Evolutionary conservation across 345 rosid genomes (phyloP), one percentile per base, ranked within the genome.

Genomic region (Erucastrum elatum): DNA sequence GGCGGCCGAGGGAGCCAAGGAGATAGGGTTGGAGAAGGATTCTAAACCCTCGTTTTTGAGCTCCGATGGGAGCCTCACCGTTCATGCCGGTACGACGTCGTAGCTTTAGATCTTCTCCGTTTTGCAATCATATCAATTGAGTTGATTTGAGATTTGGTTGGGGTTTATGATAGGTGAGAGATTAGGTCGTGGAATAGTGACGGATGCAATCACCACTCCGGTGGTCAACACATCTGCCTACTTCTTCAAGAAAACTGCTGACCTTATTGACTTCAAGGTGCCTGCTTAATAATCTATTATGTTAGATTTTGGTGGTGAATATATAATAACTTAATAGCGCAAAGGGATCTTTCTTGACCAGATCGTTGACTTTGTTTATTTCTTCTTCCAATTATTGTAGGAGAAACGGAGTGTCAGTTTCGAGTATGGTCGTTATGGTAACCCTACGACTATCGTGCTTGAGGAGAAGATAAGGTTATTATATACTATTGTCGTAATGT

Each of bases 361-460:
- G 17, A 26, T 69, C 51, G 34, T 6, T 66, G 77, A 72, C 78
- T 59, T 74, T 21, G 21, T 61, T 74, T 44, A 16, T 30, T 41
- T 16, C 12, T 2, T 1, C n/a, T 61, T 56, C 9, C 15, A 13
- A 49, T 81, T 49, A 12, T 39, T 73, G 62, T 78, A 95, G 98
- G 99, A 95, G 86, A 91, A 93, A 67, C 90, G 99, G 68, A 84
- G 68, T 69, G 71, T 61, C 6, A 95, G 99, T 85, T 95, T 90
- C 76, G 99, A 93, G 77, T 95, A 95, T 84, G 99, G 99, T 59
- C 89, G 99, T 30, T 95, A 95, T 83, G 99, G 99, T 56, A 95
- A 95, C 85, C 99, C 99, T 0, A 95, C 99, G 6, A 93, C 99
- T 2, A 90, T 71, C 39, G 97, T 91, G 25, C 75, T 74, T 0